A percentile compares a stretch with the other conserved stretches of the same genome.
Conservation (phyloP, 306 rosid species). For the Pterocarpus santalinus region DNA sequence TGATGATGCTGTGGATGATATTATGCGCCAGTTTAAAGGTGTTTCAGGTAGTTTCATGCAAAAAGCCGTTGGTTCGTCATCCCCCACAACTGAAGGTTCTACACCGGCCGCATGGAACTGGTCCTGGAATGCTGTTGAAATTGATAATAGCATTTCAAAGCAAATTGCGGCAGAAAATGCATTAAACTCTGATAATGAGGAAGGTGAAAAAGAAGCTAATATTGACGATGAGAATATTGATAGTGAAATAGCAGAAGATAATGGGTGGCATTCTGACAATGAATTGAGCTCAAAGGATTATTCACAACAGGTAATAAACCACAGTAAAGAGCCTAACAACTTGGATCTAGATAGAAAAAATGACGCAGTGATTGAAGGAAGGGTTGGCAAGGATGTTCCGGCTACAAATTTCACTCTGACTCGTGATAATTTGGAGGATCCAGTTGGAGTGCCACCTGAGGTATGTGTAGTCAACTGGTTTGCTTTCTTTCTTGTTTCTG, state of each 20-base stretch:
- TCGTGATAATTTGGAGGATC: slow-evolving; percentile 63
- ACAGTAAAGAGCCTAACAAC: slow-evolving; percentile 50
- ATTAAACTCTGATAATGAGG: slow-evolving; percentile 76
- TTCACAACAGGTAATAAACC: slow-evolving; percentile 60
- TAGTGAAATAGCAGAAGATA: slow-evolving; percentile 52
- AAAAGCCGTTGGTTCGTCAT: slow-evolving; percentile 72
- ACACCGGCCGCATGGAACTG: slow-evolving; percentile 48
- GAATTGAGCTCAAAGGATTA: slow-evolving; percentile 72
- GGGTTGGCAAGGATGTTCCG: slow-evolving; percentile 58
- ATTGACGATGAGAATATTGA: slow-evolving; percentile 48
- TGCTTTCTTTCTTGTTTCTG: slow-evolving; percentile 13
- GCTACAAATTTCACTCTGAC: slow-evolving; percentile 45
- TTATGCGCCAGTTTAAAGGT: slow-evolving; percentile 94
- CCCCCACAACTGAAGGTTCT: slow-evolving; percentile 56
- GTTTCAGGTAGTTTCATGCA: slow-evolving; percentile 92
- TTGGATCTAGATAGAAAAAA: slow-evolving; percentile 62
- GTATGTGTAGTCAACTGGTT: slow-evolving; percentile 53
- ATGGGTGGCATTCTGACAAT: slow-evolving; percentile 76
- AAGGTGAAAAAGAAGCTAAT: slow-evolving; percentile 59
- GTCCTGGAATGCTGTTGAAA: slow-evolving; percentile 63
- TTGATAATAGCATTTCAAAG: slow-evolving; percentile 50
- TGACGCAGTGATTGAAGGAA: slow-evolving; percentile 50
- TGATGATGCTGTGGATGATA: slow-evolving; percentile 97
- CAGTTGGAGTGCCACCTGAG: slow-evolving; percentile 93
- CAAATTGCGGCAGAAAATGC: slow-evolving; percentile 58